Conservation (phyloP, 2,329 filamentous ascomycete species). For the Neoscytalidium dimidiatum region DNA sequence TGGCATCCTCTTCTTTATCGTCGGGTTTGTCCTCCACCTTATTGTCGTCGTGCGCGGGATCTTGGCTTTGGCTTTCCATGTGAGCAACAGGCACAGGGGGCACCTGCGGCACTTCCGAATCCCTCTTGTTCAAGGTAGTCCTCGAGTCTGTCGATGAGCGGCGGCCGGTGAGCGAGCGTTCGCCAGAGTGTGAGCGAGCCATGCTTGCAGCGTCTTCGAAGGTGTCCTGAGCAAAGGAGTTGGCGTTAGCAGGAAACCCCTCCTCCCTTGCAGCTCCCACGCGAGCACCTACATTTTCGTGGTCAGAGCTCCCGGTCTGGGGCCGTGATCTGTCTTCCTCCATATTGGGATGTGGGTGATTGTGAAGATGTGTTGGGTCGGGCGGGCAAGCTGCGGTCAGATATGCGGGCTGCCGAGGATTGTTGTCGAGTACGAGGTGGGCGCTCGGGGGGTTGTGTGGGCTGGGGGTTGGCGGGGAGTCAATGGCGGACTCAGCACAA, state of each 20-base stretch:
- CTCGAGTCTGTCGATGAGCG: slow-evolving; percentile 13
- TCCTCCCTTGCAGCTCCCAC: slow-evolving; percentile 17
- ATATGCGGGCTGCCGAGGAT: slow-evolving; percentile 1
- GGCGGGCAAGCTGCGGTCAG: not conserved
- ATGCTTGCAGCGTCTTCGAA: slow-evolving; percentile 83
- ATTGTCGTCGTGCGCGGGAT: slow-evolving; percentile 27
- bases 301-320: slow-evolving; percentile 19
- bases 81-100: slow-evolving; percentile 8
- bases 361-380: not conserved
- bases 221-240: slow-evolving; percentile 57
- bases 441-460: not conserved
- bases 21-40: slow-evolving; percentile 30
- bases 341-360: not conserved
- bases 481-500: slow-evolving; percentile 1
- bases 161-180: slow-evolving; percentile 58
- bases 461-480: not conserved
- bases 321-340: slow-evolving; percentile 12
- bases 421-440: slow-evolving; percentile 4
- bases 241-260: slow-evolving; percentile 19
- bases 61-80: slow-evolving; percentile 19
- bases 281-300: slow-evolving; percentile 17
- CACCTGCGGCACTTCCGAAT: slow-evolving; percentile 33
- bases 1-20: slow-evolving; percentile 25
- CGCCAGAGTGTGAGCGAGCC: slow-evolving; percentile 43
- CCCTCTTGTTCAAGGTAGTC: slow-evolving; percentile 21